Percentiles rank a stretch among this genome's conserved stretches.
phyloP scores from a whole-genome alignment of 1,139 yeast genomes.

The Zygoascus hellenicus region DNA sequence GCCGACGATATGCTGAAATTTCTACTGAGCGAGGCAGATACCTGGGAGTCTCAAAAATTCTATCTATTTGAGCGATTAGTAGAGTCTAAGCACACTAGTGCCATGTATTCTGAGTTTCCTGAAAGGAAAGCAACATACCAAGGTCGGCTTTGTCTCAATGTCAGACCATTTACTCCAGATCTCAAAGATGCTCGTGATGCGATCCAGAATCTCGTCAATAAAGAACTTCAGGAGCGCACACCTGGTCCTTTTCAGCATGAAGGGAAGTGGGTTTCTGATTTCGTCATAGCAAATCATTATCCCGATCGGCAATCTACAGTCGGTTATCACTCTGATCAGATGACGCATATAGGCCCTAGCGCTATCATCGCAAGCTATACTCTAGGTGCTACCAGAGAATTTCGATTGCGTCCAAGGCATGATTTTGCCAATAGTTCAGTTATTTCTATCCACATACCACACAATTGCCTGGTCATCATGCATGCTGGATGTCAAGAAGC shows the following conservation, averaged over 20 bases:
- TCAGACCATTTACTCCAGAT: conserved; percentile 36
- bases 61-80: conserved; percentile 57
- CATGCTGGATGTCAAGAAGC: conserved; percentile 73
- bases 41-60: conserved; percentile 42
- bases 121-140: conserved; percentile 36
- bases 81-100: conserved; percentile 47
- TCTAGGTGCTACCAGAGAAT: conserved; percentile 62
- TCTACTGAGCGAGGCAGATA: conserved; percentile 38
- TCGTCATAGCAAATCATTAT: conserved; percentile 54
- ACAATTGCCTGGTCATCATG: conserved; percentile 63
- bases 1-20: conserved; percentile 42
- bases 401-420: conserved; percentile 42
- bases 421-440: conserved; percentile 29
- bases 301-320: conserved; percentile 45
- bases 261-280: conserved; percentile 46
- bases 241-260: conserved; percentile 32
- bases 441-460: conserved; percentile 53
- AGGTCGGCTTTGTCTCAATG: conserved; percentile 31
- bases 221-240: conserved; percentile 32
- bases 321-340: conserved; percentile 70
- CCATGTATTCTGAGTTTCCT: conserved; percentile 36
- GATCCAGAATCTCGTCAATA: conserved; percentile 43
- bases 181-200: conserved; percentile 39
- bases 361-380: conserved; percentile 60
- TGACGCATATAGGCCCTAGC: conserved; percentile 65